Evolutionary conservation across 441 rosid species (phyloP), one percentile per base, ranked within the genome.

Genomic region (Oxalis stricta): DNA sequence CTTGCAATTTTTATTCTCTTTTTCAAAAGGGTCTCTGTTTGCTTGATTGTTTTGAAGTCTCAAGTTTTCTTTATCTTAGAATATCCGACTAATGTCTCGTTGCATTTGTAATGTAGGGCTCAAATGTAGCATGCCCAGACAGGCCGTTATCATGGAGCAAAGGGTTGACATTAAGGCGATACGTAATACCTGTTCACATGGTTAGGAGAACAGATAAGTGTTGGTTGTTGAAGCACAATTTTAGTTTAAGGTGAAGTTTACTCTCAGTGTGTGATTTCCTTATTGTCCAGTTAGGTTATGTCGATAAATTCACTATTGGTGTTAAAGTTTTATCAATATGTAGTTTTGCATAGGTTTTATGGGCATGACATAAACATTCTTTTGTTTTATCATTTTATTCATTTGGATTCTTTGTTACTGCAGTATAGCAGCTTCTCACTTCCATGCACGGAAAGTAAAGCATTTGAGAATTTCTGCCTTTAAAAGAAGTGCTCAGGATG

Each of bases 391-490:
- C 35, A 36, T 40, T 11, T 26, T 53, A 11, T 46, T 33, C 23
- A 22, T 43, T 12, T 17, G 38, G 51, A 49, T 53, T 8, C 41
- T 58, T 45, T 56, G 33, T 37, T 69, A 65, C 54, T 56, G 63
- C 91, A 84, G 97, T 71, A 65, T 55, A 59, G 84, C 80, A 65
- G 46, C 72, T 52, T 48, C 66, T 51, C 46, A 44, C 60, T 51
- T 42, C 37, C 24, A 48, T 57, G 73, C 74, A 46, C 54, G 69
- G 38, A 72, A 52, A 59, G 69, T 63, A 46, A 82, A 69, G 60
- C 51, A 71, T 49, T 57, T 75, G 44, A 76, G 70, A 65, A 66
- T 85, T 55, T 69, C 80, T 31, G 76, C 92, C 23, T 89, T 85
- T 41, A 82, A 85, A 73, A 82, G 95, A 12, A 69, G 65, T 59